Conservation (phyloP, 2,329 filamentous ascomycete species). For the Fusarium hainanense region DNA sequence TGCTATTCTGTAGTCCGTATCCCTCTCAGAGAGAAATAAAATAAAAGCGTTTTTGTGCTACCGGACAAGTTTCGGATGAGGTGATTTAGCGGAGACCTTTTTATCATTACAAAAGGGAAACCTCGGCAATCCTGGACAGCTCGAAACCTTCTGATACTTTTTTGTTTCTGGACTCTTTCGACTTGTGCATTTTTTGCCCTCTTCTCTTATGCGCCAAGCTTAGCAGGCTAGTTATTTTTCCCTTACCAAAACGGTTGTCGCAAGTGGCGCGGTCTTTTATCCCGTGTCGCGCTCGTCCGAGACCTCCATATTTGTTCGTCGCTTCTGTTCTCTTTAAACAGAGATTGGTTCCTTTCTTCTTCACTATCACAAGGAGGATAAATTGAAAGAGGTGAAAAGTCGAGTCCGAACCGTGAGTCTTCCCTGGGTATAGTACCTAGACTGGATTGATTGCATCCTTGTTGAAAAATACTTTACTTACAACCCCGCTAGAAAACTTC, state of each 20-base stretch:
- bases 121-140: neutral
- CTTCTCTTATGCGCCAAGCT: slow-evolving; percentile 27
- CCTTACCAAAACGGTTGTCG: slow-evolving; percentile 14
- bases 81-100: slow-evolving; percentile 17
- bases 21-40: neutral
- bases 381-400: neutral
- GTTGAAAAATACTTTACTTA: neutral
- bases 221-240: slow-evolving; percentile 29
- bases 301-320: slow-evolving; percentile 1
- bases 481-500: neutral
- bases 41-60: slow-evolving; percentile 7
- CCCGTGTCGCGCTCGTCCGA: neutral
- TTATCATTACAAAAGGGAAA: slow-evolving; percentile 10
- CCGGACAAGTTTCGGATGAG: slow-evolving; percentile 32
- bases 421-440: neutral
- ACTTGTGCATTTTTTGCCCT: neutral
- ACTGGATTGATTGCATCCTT: neutral
- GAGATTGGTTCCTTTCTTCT: neutral
- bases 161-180: slow-evolving; percentile 6
- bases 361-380: neutral
- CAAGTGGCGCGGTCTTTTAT: slow-evolving; percentile 25
- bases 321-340: slow-evolving; percentile 2
- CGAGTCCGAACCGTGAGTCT: slow-evolving; percentile 4
- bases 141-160: slow-evolving; percentile 6
- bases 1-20: neutral